Percentiles rank a stretch among this genome's conserved stretches.
Conservation (phyloP, 2,329 filamentous ascomycete species). For the Neonectria ditissima region DNA sequence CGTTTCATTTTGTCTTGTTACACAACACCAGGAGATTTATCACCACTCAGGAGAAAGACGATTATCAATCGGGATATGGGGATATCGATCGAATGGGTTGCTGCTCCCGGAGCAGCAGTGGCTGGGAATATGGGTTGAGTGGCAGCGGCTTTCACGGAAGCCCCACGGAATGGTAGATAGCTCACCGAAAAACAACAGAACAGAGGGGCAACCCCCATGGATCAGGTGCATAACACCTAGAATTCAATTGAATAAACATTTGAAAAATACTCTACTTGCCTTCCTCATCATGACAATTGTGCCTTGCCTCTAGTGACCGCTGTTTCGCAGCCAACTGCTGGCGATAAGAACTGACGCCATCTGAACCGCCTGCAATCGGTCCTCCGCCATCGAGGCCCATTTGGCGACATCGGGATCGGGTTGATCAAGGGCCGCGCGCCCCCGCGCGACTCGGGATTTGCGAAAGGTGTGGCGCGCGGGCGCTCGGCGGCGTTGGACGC, state of each 20-base stretch:
- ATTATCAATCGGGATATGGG: conserved; percentile 32
- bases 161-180: conserved; percentile 40
- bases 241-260: conserved; percentile 38
- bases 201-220: conserved; percentile 21
- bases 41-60: conserved; percentile 41
- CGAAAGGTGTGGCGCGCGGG: not conserved
- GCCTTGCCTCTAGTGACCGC: conserved; percentile 28
- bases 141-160: conserved; percentile 31
- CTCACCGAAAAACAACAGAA: conserved; percentile 34
- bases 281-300: conserved; percentile 21
- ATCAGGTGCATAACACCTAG: conserved; percentile 16
- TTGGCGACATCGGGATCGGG: not conserved
- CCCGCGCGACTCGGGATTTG: not conserved
- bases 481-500: not conserved
- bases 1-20: conserved; percentile 31
- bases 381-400: not conserved
- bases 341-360: conserved; percentile 7
- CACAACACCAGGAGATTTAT: conserved; percentile 25
- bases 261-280: conserved; percentile 26
- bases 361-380: not conserved
- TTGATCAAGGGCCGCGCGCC: not conserved
- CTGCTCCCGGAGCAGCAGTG: conserved; percentile 37
- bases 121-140: conserved; percentile 39
- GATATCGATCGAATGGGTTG: conserved; percentile 31
- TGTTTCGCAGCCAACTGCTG: conserved; percentile 8